A percentile compares a stretch with the other conserved stretches of the same genome.
phyloP scores from a whole-genome alignment of 805 yeast genomes.

The Lipomyces oligophaga region DNA sequence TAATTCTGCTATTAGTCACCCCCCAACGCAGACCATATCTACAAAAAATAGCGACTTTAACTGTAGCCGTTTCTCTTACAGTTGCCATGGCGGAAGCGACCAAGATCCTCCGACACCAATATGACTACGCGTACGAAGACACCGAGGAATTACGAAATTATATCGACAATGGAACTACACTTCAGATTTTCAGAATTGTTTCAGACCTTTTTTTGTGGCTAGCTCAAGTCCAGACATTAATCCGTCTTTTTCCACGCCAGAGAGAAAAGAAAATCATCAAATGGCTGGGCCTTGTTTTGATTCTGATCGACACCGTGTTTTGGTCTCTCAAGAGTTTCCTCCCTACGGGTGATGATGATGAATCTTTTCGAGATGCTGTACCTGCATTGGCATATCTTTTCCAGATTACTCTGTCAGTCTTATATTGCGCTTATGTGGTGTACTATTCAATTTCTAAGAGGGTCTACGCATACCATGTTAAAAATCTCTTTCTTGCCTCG shows the following conservation, averaged over 20 bases:
- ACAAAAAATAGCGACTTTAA: conserved; percentile 55
- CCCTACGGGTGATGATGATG: conserved; percentile 27
- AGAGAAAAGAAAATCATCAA: conserved; percentile 37
- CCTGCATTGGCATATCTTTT: conserved; percentile 36
- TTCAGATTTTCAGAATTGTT: conserved; percentile 43
- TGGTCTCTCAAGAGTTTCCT: conserved; percentile 30
- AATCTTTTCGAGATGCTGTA: conserved; percentile 36
- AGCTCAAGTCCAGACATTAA: conserved; percentile 54
- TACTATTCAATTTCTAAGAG: conserved; percentile 41
- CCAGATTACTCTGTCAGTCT: conserved; percentile 36
- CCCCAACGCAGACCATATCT: conserved; percentile 56
- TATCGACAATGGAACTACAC: conserved; percentile 41
- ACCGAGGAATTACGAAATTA: conserved; percentile 41
- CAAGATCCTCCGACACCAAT: conserved; percentile 48
- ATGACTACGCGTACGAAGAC: conserved; percentile 52
- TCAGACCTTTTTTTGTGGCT: conserved; percentile 46
- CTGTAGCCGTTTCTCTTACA: conserved; percentile 54
- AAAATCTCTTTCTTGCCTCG: conserved; percentile 48
- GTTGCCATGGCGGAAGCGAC: conserved; percentile 49
- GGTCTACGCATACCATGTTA: conserved; percentile 46
- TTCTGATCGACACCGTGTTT: conserved; percentile 35
- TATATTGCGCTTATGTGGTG: conserved; percentile 39
- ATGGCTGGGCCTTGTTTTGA: conserved; percentile 37
- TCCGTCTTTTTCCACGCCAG: conserved; percentile 40
- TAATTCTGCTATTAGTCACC: conserved; percentile 52